A percentile compares a stretch with the other conserved stretches of the same genome.
phyloP scores from a whole-genome alignment of 495 filamentous ascomycete species.

The Aspergillus conjunctus region DNA sequence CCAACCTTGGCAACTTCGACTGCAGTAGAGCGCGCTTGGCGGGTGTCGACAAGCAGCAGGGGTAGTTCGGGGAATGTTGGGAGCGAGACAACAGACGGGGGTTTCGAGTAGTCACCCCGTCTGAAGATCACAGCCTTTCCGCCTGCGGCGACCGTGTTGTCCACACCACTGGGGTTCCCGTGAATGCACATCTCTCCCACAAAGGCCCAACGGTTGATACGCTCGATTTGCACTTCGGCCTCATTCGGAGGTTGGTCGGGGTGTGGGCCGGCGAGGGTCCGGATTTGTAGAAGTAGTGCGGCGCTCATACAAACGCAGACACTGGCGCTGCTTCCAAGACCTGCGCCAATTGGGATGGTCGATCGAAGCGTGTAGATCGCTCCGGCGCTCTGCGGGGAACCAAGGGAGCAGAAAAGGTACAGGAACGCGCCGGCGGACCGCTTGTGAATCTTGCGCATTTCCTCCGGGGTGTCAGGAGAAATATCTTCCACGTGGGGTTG shows the following conservation, averaged over 20 bases:
- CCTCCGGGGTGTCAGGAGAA: constrained; percentile 61
- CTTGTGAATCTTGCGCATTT: constrained; percentile 76
- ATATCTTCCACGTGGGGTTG: constrained; percentile 72
- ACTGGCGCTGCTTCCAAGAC: constrained; percentile 89
- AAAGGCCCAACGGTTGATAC: constrained; percentile 97
- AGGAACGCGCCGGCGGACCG: constrained; percentile 81
- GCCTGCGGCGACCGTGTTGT: constrained; percentile 93
- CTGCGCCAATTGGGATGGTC: constrained; percentile 90
- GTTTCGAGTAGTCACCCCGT: constrained; percentile 72
- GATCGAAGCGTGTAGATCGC: constrained; percentile 90
- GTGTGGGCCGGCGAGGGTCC: constrained; percentile 84
- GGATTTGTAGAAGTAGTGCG: constrained; percentile 84
- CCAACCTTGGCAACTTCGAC: constrained; percentile 85
- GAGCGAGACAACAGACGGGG: constrained; percentile 74
- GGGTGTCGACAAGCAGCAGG: constrained; percentile 85
- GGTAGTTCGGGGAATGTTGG: constrained; percentile 88
- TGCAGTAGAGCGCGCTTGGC: constrained; percentile 76
- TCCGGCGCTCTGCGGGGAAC: constrained; percentile 71
- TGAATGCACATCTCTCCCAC: constrained; percentile 97
- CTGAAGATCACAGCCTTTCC: constrained; percentile 93
- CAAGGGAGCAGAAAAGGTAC: constrained; percentile 89
- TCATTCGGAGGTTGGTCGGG: constrained; percentile 82
- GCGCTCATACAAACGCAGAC: constrained; percentile 87
- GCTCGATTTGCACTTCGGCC: constrained; percentile 80
- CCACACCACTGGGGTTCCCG: constrained; percentile 92